Evolutionary conservation across 75 land plant genomes (phyloP).

Genomic region (Ceratopteris richardii): DNA sequence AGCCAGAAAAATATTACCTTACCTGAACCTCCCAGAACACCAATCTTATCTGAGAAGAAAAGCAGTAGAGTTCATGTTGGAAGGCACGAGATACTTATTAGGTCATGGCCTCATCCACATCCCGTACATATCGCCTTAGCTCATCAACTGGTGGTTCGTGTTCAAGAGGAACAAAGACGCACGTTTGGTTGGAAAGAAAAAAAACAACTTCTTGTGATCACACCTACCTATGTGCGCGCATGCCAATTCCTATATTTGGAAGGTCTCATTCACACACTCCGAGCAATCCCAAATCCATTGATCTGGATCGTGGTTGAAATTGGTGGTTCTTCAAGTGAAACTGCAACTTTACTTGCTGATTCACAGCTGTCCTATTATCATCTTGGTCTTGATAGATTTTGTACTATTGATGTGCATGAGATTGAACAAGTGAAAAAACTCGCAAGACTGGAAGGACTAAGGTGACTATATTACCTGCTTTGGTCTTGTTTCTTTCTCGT

Average conservation of each 20-base stretch:
- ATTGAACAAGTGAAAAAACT: constrained; percentile 51
- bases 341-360: constrained; percentile 38
- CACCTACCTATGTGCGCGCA: constrained; percentile 83
- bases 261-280: constrained; percentile 68
- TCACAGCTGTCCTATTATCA: constrained; percentile 49
- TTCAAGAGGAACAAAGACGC: constrained; percentile 73
- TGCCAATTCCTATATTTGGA: constrained; percentile 78
- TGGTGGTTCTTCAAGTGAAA: constrained; percentile 69
- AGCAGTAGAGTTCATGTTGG: constrained; percentile 74
- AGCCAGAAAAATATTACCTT: no score
- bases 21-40: no score
- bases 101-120: constrained; percentile 95
- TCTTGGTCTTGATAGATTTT: constrained; percentile 37
- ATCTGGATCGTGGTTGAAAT: constrained; percentile 95
- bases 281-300: constrained; percentile 54
- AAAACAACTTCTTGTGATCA: constrained; percentile 54
- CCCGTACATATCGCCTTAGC: constrained; percentile 64
- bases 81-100: constrained; percentile 79
- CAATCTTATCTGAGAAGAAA: background rate
- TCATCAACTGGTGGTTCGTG: constrained; percentile 58
- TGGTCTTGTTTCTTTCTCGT: no score
- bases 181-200: constrained; percentile 48
- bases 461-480: no score
- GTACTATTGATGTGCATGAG: constrained; percentile 45
- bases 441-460: constrained; percentile 67